Evolutionary conservation across 257 asterid genomes (phyloP).

Genomic region (Gentiana macrophylla): DNA sequence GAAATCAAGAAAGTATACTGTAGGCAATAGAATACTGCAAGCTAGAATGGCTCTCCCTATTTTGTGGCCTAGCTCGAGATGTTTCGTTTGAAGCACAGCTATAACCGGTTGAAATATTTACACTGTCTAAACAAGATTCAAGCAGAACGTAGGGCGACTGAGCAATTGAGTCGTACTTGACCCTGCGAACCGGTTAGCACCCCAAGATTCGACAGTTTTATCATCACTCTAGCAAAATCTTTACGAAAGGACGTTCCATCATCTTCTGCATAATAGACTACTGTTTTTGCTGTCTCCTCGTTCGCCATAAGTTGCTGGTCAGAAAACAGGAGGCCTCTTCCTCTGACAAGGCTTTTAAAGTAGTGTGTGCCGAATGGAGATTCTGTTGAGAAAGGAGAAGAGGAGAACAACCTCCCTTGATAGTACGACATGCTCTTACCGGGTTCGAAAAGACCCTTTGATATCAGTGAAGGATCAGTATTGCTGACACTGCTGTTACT

Average conservation of each 20-base stretch:
- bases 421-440: slow-evolving; percentile 5
- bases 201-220: slow-evolving; percentile 23
- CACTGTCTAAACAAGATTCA: not conserved
- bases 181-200: slow-evolving; percentile 17
- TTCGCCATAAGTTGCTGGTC: slow-evolving; percentile 26
- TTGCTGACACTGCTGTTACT: not conserved
- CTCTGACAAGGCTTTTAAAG: slow-evolving; percentile 13
- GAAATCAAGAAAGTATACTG: too few species aligned
- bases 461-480: not conserved
- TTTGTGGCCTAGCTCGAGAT: too few species aligned
- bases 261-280: slow-evolving; percentile 16
- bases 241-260: slow-evolving; percentile 15
- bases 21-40: too few species aligned
- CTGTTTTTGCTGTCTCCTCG: slow-evolving; percentile 17
- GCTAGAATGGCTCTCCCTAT: too few species aligned
- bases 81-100: too few species aligned
- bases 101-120: too few species aligned
- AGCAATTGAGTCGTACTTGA: slow-evolving; percentile 20
- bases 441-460: not conserved
- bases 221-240: slow-evolving; percentile 24
- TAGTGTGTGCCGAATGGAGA: slow-evolving; percentile 20
- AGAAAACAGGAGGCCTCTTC: slow-evolving; percentile 22
- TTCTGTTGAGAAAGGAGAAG: not conserved
- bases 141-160: slow-evolving; percentile 5
- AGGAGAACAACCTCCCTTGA: slow-evolving; percentile 5